Evolutionary conservation across 2,329 filamentous ascomycete species (phyloP).

Genomic region (Alternaria panax): DNA sequence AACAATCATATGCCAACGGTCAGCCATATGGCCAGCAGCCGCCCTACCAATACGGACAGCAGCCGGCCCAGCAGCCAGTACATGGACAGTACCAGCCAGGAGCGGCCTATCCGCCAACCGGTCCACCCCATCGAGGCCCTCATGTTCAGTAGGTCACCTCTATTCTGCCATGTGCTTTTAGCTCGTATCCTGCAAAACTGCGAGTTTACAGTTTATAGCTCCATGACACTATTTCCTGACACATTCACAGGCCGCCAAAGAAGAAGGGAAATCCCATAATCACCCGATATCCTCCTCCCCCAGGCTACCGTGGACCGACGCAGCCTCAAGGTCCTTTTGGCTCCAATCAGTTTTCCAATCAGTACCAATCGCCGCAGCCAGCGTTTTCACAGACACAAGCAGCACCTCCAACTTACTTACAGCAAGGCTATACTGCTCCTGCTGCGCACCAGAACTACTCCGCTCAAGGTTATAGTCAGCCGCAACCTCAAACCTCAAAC

Average conservation of each 20-base stretch:
- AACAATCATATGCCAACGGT: constrained; percentile 38
- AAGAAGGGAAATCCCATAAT: constrained; percentile 59
- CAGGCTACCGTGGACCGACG: constrained; percentile 53
- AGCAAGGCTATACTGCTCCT: constrained; percentile 31
- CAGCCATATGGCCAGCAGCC: constrained; percentile 41
- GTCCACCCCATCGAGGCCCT: constrained; percentile 34
- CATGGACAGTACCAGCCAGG: constrained; percentile 43
- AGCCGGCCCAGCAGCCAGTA: constrained; percentile 35
- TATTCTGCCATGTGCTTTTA: constrained; percentile 5
- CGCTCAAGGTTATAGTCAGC: constrained; percentile 34
- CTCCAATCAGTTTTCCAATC: constrained; percentile 32
- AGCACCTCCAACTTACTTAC: constrained; percentile 29
- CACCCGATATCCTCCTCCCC: constrained; percentile 59
- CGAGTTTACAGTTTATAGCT: not conserved
- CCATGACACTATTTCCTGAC: constrained; percentile 24
- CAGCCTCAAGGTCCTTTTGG: constrained; percentile 43
- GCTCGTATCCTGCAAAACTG: not conserved
- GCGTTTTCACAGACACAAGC: constrained; percentile 36
- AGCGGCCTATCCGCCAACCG: constrained; percentile 30
- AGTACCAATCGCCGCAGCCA: constrained; percentile 39
- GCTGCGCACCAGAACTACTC: constrained; percentile 31
- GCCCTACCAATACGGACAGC: constrained; percentile 43
- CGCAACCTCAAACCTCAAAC: constrained; percentile 24
- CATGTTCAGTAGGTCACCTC: constrained; percentile 43
- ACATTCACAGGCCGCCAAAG: constrained; percentile 45